These are phyloP conservation scores for Capsella bursapastoris DNA, from an alignment of 345 rosid genomes.

Conservation along the genomic window DNA sequence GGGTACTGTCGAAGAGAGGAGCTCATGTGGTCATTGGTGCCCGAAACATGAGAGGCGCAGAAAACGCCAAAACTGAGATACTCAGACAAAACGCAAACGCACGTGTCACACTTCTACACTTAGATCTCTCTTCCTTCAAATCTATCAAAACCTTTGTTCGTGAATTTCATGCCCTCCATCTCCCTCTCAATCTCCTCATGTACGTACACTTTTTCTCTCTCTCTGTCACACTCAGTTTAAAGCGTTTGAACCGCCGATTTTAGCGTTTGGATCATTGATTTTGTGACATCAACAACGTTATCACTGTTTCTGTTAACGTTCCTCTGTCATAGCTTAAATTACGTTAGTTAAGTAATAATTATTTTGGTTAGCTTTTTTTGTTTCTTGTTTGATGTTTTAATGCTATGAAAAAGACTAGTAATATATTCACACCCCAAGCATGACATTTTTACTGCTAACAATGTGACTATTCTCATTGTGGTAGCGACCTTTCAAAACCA, in stretches of 20 bases:
- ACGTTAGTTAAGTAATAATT: background rate
- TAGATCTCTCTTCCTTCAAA: slow-evolving; percentile 45
- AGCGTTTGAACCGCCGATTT: slow-evolving; percentile 9
- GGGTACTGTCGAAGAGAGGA: slow-evolving; percentile 65
- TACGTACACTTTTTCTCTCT: slow-evolving; percentile 13
- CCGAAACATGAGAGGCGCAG: slow-evolving; percentile 74
- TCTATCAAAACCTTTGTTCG: slow-evolving; percentile 44
- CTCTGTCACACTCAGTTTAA: background rate
- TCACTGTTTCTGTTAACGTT: background rate
- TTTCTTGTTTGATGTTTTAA: background rate
- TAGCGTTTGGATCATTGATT: slow-evolving; percentile 19
- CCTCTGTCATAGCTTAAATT: background rate
- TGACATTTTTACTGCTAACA: background rate
- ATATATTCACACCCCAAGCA: background rate
- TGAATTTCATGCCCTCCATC: slow-evolving; percentile 42
- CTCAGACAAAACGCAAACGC: slow-evolving; percentile 46
- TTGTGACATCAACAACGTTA: slow-evolving; percentile 10
- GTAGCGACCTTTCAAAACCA: background rate
- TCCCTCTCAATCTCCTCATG: slow-evolving; percentile 48
- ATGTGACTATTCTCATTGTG: background rate
- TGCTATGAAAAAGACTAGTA: background rate
- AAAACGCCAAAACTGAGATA: slow-evolving; percentile 57
- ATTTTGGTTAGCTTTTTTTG: background rate
- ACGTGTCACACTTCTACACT: slow-evolving; percentile 43
- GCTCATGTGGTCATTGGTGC: slow-evolving; percentile 84